Evolutionary conservation across 192 early-diverging fungal species (phyloP).

Genomic region (Powellomyces hirtus): DNA sequence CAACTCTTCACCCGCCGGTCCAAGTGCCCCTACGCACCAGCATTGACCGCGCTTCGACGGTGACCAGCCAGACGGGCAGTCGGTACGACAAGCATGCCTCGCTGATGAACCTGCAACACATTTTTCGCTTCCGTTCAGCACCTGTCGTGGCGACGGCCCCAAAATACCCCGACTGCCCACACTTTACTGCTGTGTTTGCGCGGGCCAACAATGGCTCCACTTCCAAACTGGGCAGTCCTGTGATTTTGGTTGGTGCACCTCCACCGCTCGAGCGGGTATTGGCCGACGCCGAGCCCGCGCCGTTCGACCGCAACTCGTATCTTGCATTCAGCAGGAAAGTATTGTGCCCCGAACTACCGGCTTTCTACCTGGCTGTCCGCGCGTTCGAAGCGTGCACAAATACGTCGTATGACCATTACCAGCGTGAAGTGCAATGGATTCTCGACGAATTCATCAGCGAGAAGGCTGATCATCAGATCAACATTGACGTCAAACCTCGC

Average conservation of each 20-base stretch:
- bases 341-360: neutral
- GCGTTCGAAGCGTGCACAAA: neutral
- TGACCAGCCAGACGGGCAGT: too few species aligned
- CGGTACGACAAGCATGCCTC: too few species aligned
- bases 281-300: neutral
- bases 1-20: too few species aligned
- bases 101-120: too few species aligned
- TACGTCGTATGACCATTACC: neutral
- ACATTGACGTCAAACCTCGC: neutral
- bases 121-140: too few species aligned
- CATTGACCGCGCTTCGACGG: too few species aligned
- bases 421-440: neutral
- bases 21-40: too few species aligned
- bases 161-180: too few species aligned
- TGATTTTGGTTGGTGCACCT: neutral
- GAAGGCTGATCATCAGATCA: constrained; percentile 2
- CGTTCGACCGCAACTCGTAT: neutral
- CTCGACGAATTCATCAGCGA: neutral
- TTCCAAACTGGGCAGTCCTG: too few species aligned
- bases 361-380: neutral
- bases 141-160: too few species aligned
- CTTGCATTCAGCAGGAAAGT: neutral
- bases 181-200: too few species aligned
- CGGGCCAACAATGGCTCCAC: too few species aligned
- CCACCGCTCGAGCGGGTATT: neutral